These are phyloP conservation scores for Cerioporus squamosus DNA, from an alignment of 1,284 basidiomycete genomes.

Conservation along the genomic window DNA sequence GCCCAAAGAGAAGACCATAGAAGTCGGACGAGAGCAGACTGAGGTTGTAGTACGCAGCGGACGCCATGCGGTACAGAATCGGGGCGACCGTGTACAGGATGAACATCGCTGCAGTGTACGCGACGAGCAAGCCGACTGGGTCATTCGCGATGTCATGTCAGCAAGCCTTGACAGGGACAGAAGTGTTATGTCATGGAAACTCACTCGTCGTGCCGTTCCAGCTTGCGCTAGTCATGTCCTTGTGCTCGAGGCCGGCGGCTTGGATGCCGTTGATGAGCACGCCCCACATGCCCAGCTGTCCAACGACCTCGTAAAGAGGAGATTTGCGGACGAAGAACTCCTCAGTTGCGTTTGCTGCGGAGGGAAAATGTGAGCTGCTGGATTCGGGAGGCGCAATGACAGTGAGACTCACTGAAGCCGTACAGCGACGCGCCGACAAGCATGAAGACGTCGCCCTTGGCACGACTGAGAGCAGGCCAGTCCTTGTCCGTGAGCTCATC, in stretches of 20 bases:
- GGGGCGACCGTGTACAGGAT: slow-evolving; percentile 85
- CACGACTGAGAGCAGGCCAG: slow-evolving; percentile 65
- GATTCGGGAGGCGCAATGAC: background rate
- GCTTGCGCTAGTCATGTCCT: slow-evolving; percentile 60
- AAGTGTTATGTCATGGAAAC: slow-evolving; percentile 26
- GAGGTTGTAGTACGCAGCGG: slow-evolving; percentile 83
- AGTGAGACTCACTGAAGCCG: slow-evolving; percentile 68
- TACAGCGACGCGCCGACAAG: slow-evolving; percentile 83
- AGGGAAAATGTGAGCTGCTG: background rate
- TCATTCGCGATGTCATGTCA: slow-evolving; percentile 3
- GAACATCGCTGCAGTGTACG: slow-evolving; percentile 81
- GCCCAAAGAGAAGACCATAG: slow-evolving; percentile 81
- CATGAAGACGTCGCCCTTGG: slow-evolving; percentile 88
- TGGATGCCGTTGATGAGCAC: slow-evolving; percentile 80
- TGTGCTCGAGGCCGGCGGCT: slow-evolving; percentile 75
- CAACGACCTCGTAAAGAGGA: slow-evolving; percentile 86
- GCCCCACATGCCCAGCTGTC: slow-evolving; percentile 85
- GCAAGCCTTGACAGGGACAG: background rate
- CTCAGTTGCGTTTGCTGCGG: slow-evolving; percentile 80
- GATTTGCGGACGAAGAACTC: slow-evolving; percentile 82
- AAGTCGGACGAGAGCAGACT: slow-evolving; percentile 85
- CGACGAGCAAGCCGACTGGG: slow-evolving; percentile 72
- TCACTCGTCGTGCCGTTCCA: slow-evolving; percentile 76
- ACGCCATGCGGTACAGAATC: slow-evolving; percentile 82
- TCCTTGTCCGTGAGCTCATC: slow-evolving; percentile 75